Base-by-base conservation (phyloP, 257 asterid genomes). In the Capsicum pubescens region DNA sequence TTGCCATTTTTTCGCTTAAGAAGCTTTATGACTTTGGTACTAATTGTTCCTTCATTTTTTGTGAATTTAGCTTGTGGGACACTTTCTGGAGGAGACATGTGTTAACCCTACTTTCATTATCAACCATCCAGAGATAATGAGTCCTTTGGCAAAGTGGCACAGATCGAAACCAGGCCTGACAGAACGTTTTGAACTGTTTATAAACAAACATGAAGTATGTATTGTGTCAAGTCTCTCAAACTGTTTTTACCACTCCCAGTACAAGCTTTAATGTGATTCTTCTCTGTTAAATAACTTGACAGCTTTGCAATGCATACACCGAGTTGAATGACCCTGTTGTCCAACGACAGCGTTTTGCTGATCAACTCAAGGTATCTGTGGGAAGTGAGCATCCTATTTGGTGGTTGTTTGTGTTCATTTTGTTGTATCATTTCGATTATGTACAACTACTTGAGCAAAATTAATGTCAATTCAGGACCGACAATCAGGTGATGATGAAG, bases 401-500 rank as follows among this genome's bases (percentile, higher is more conserved):
- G 80, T 19, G 36, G 77, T 35, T 60, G 56, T 32, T 59, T 11
- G 13, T n/a, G 9, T 64, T 84, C 69, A 19, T 17, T 21, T 78
- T 26, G 46, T 46, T 59, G 60, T 15, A 5, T 56, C 10, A 16
- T 19, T 48, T 26, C 0, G 0, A 46, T 74, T 12, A 5, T 80
- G 35, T 15, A 7, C 54, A 46, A 21, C 64, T 71, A 46, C 19
- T 11, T 5, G 46, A 2, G 86, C 17, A 15, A 63, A 52, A 83
- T 46, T 46, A 17, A 35, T 72, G 55, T 55, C 50, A 48, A 84
- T 85, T 46, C 83, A 95, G 99, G 99, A 95, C 84, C 97, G 98
- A 10, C 95, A 92, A 92, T 94, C 95, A 2, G 99, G 99, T 77
- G 98, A 95, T 87, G 99, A 95, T 83, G 99, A 95, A 90, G 99